phyloP scores from a whole-genome alignment of 2,329 filamentous ascomycete genomes.

The Colletotrichum euphorbiae region DNA sequence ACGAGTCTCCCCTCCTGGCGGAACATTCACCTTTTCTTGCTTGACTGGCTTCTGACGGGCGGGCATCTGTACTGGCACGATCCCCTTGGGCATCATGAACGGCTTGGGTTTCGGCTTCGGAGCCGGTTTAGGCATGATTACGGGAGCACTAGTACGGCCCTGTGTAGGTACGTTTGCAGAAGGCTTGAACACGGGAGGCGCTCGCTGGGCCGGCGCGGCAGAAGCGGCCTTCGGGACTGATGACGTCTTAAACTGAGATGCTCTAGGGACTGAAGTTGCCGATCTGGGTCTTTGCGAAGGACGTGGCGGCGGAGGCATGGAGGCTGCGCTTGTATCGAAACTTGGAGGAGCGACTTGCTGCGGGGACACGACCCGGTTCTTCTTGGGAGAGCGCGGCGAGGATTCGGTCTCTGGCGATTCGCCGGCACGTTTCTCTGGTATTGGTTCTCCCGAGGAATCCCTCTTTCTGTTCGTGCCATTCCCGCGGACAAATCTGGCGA shows the following conservation, averaged over 20 bases:
- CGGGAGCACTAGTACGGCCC: not conserved
- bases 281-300: not conserved
- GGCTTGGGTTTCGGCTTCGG: slow-evolving; percentile 27
- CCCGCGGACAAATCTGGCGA: slow-evolving; percentile 62
- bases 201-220: not conserved
- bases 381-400: slow-evolving; percentile 6
- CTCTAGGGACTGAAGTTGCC: not conserved
- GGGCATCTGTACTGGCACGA: not conserved
- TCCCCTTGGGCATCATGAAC: slow-evolving; percentile 34
- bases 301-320: slow-evolving; percentile 21
- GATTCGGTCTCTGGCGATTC: slow-evolving; percentile 14
- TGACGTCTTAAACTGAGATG: not conserved
- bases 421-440: not conserved
- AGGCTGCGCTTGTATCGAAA: not conserved
- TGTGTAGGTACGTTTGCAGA: not conserved
- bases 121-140: not conserved
- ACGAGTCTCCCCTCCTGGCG: too few species aligned
- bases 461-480: slow-evolving; percentile 49
- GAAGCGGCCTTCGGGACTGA: not conserved
- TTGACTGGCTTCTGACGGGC: slow-evolving; percentile 1
- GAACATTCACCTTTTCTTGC: slow-evolving; percentile 1
- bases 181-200: not conserved
- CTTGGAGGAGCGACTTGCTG: not conserved
- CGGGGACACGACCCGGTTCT: not conserved
- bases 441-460: slow-evolving; percentile 29